Evolutionary conservation across 257 asterid genomes (phyloP).

Genomic region (Penstemon eatonii): DNA sequence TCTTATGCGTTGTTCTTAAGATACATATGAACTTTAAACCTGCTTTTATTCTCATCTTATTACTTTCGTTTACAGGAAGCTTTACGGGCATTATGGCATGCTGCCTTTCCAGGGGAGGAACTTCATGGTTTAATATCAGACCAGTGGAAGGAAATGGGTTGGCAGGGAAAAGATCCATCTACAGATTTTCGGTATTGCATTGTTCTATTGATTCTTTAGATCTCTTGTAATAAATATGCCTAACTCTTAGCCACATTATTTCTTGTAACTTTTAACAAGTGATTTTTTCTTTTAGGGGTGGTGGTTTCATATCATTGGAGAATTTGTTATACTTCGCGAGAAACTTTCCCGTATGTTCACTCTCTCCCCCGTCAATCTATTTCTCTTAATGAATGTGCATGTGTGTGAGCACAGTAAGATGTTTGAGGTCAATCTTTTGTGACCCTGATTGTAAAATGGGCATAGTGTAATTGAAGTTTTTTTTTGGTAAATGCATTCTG

Average conservation of each 20-base stretch:
- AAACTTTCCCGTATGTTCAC: conserved; percentile 75
- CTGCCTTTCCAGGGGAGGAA: conserved; percentile 86
- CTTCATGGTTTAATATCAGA: conserved; percentile 86
- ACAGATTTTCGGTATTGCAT: conserved; percentile 85
- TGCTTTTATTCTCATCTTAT: conserved; percentile 19
- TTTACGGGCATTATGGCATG: conserved; percentile 77
- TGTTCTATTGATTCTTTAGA: conserved; percentile 19
- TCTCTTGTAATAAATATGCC: conserved; percentile 20
- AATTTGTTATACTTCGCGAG: conserved; percentile 81
- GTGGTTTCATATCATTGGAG: conserved; percentile 95
- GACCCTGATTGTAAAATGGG: no score
- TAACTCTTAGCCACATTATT: background rate
- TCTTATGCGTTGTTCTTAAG: background rate
- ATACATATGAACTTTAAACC: conserved; percentile 12
- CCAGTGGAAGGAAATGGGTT: conserved; percentile 99
- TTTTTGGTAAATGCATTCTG: no score
- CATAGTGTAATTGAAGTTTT: no score
- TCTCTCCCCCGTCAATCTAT: conserved; percentile 21
- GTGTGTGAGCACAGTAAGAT: background rate
- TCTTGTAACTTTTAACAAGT: conserved; percentile 20
- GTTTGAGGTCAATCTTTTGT: no score
- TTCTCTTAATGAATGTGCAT: background rate
- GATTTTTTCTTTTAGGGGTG: conserved; percentile 66
- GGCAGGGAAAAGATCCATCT: conserved; percentile 99
- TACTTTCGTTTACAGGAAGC: conserved; percentile 61